Evolutionary conservation across 192 early-diverging fungal species (phyloP), one percentile per base, ranked within the genome.

Genomic region (Podila clonocystis): DNA sequence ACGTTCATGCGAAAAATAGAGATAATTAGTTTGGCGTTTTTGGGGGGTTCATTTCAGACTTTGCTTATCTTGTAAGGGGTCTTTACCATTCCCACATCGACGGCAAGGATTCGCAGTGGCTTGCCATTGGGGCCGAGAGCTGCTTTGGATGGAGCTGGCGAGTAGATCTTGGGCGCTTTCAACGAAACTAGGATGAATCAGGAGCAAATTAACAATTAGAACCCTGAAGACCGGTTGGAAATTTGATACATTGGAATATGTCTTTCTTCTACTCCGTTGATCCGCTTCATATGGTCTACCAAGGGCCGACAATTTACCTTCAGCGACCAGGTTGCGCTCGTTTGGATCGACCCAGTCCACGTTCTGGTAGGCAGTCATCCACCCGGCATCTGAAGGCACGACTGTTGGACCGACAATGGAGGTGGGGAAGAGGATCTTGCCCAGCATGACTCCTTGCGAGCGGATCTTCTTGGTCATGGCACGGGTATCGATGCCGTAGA

Each of bases 401-500:
- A 84, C 85, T 19, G 78, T 70, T 22, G 77, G 82, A 28, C 85
- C 88, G 9, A 87, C 88, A 1, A 88, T 50, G 61, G 69, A 65
- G 73, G 84, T 89, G 24, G 97, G 95, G 83, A 99, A 95, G 33
- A 98, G 73, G 58, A 99, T 84, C 86, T 98, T 98, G 67, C 91
- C 97, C 19, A 99, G 87, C 72, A 97, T 83, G 22, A 93, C 93
- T 74, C 98, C 98, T 70, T 94, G 85, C 28, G 90, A 92, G 59
- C 98, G 92, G 72, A 99, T 98, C 83, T 96, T 95, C 89, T 99
- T 98, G 38, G 97, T 98, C 73, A 99, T 87, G 34, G 95, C 96
- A 58, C 98, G 91, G 15, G 98, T 98, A 86, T 99, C 98, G 36
- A 99, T 90, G 48, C 95, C 97, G 66, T 96, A 97, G 62, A 98